Evolutionary conservation across 2,329 filamentous ascomycete species (phyloP).

Genomic region (Colletotrichum shisoi): DNA sequence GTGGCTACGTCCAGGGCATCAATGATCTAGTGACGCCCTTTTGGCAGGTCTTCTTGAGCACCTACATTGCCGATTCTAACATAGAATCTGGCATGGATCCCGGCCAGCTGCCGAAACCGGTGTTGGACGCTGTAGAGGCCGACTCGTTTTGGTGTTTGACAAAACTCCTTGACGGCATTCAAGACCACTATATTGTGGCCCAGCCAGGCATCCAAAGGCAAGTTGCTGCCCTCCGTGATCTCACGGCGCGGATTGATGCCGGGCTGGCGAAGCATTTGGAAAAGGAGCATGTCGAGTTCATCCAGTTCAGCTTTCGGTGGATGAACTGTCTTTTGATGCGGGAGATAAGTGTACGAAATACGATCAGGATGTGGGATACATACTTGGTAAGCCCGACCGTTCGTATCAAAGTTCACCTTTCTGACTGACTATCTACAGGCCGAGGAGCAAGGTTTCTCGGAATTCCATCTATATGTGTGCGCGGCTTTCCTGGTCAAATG

Average conservation of each 20-base stretch:
- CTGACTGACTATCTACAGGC: conserved; percentile 64
- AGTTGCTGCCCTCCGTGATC: conserved; percentile 84
- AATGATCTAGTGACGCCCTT: conserved; percentile 98
- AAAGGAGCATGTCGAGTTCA: conserved; percentile 92
- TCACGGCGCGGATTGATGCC: conserved; percentile 88
- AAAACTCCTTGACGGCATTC: conserved; percentile 96
- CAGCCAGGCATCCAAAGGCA: conserved; percentile 97
- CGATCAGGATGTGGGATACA: conserved; percentile 99
- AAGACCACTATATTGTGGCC: conserved; percentile 98
- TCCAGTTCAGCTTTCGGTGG: conserved; percentile 99
- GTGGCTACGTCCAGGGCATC: conserved; percentile 97
- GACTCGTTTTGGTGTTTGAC: conserved; percentile 99
- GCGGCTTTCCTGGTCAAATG: conserved; percentile 98
- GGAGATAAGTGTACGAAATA: conserved; percentile 95
- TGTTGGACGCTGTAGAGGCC: conserved; percentile 94
- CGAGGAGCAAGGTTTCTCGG: conserved; percentile 97
- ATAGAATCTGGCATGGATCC: conserved; percentile 97
- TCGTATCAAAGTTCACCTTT: not conserved
- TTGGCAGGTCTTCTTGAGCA: conserved; percentile 94
- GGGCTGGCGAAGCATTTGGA: conserved; percentile 87
- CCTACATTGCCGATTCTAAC: conserved; percentile 92
- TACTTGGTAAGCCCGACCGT: conserved; percentile 75
- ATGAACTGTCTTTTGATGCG: conserved; percentile 99
- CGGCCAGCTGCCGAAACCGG: conserved; percentile 86
- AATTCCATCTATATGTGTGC: conserved; percentile 98